phyloP scores from a whole-genome alignment of 2,329 filamentous ascomycete species.

The Colletotrichum magnum region DNA sequence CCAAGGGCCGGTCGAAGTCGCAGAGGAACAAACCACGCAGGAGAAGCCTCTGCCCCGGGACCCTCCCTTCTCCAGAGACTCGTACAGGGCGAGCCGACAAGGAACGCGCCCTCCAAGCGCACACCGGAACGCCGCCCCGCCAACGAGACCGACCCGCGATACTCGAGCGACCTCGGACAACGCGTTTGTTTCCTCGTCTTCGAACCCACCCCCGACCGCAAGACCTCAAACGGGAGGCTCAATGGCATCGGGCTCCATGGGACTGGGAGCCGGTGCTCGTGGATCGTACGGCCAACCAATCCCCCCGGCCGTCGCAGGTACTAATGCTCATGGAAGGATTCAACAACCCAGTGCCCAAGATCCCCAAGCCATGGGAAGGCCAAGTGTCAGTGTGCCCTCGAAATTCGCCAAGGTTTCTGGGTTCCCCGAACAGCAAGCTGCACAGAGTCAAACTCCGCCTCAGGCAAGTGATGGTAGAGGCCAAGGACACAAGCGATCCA shows the following conservation, averaged over 20 bases:
- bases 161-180: slow-evolving; percentile 69
- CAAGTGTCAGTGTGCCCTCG: slow-evolving; percentile 71
- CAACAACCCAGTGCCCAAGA: slow-evolving; percentile 87
- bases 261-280: slow-evolving; percentile 63
- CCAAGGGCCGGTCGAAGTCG: slow-evolving; percentile 64
- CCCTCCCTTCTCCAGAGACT: slow-evolving; percentile 63
- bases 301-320: slow-evolving; percentile 87
- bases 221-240: slow-evolving; percentile 88
- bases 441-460: slow-evolving; percentile 32
- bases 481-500: slow-evolving; percentile 77
- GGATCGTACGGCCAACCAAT: slow-evolving; percentile 90
- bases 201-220: slow-evolving; percentile 59
- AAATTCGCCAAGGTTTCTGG: slow-evolving; percentile 73
- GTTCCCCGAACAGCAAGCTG: slow-evolving; percentile 66
- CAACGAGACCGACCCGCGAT: slow-evolving; percentile 64
- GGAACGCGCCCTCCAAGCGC: slow-evolving; percentile 63
- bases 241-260: slow-evolving; percentile 80
- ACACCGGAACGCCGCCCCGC: slow-evolving; percentile 56
- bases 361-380: slow-evolving; percentile 74
- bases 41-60: slow-evolving; percentile 75
- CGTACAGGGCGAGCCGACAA: slow-evolving; percentile 53
- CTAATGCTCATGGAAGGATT: slow-evolving; percentile 90
- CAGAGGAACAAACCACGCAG: slow-evolving; percentile 48
- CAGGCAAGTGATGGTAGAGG: slow-evolving; percentile 50
- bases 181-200: slow-evolving; percentile 65